phyloP scores from a whole-genome alignment of 140 eudicot species.

The Stevia rebaudiana region DNA sequence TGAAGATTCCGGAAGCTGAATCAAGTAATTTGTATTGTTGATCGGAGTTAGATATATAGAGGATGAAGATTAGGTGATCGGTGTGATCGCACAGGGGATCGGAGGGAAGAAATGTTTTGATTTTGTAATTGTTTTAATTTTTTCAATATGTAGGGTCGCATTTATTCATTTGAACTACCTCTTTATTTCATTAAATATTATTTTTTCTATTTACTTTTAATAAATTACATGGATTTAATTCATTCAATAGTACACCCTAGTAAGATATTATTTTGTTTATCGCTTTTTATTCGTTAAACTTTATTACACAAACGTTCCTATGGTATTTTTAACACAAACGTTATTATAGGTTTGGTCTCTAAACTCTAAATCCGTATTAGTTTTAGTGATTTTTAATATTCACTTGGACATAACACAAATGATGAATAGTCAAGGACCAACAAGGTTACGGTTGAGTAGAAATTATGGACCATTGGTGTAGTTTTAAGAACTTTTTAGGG shows the following conservation, averaged over 20 bases:
- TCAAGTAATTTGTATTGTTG: not conserved
- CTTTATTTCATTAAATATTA: not conserved
- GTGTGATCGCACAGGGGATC: slow-evolving; percentile 1
- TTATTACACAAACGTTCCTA: too few species aligned
- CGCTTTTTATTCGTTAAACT: not conserved
- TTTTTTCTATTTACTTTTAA: not conserved
- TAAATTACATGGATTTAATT: not conserved
- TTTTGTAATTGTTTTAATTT: not conserved
- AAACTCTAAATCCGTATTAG: too few species aligned
- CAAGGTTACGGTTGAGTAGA: too few species aligned
- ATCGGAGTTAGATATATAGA: not conserved
- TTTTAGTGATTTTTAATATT: too few species aligned
- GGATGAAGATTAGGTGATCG: slow-evolving; percentile 9
- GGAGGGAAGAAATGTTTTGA: slow-evolving; percentile 9
- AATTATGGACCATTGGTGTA: too few species aligned
- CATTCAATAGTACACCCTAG: not conserved
- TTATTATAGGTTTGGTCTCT: too few species aligned
- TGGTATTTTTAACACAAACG: too few species aligned
- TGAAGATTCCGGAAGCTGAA: slow-evolving; percentile 5
- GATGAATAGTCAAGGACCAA: too few species aligned
- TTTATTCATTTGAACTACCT: slow-evolving; percentile 2
- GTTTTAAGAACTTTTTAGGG: too few species aligned
- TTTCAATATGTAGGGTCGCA: not conserved
- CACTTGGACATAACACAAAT: too few species aligned
- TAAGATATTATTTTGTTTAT: not conserved